These are phyloP conservation scores for Diaporthe australafricana DNA, from an alignment of 2,329 filamentous ascomycete genomes.

Conservation along the genomic window DNA sequence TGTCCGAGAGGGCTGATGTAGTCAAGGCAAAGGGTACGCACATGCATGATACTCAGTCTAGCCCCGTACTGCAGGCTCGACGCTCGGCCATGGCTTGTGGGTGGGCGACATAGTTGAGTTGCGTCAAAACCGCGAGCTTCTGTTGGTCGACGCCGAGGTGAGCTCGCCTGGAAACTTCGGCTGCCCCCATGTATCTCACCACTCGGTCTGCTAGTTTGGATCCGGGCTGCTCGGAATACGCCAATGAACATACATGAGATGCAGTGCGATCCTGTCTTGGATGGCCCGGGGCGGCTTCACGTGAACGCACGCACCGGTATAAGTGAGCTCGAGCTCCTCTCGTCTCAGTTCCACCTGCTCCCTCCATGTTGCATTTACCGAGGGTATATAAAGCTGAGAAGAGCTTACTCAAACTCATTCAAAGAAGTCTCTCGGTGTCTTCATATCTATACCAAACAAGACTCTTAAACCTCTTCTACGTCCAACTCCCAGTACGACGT, in stretches of 20 bases:
- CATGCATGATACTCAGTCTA: constrained; percentile 9
- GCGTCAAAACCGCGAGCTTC: constrained; percentile 24
- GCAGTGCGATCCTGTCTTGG: background rate
- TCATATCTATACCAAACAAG: background rate
- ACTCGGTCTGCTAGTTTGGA: background rate
- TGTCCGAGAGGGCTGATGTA: background rate
- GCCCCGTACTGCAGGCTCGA: background rate
- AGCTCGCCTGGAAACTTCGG: constrained; percentile 33
- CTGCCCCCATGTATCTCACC: background rate
- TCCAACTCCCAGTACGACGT: background rate
- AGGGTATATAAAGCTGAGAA: background rate
- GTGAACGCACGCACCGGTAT: background rate
- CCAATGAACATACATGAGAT: constrained; percentile 19
- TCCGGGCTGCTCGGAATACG: constrained; percentile 28
- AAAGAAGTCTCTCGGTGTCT: background rate
- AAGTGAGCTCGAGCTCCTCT: constrained; percentile 8
- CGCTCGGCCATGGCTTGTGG: constrained; percentile 1
- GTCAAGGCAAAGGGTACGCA: background rate
- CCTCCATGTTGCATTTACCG: background rate
- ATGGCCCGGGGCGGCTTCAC: background rate
- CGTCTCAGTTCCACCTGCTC: background rate
- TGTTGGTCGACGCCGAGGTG: constrained; percentile 5
- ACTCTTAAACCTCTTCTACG: background rate
- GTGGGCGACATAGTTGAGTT: constrained; percentile 20
- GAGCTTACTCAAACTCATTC: background rate